Conservation (phyloP, 2,329 filamentous ascomycete genomes). For the Cladosporium colombiae region DNA sequence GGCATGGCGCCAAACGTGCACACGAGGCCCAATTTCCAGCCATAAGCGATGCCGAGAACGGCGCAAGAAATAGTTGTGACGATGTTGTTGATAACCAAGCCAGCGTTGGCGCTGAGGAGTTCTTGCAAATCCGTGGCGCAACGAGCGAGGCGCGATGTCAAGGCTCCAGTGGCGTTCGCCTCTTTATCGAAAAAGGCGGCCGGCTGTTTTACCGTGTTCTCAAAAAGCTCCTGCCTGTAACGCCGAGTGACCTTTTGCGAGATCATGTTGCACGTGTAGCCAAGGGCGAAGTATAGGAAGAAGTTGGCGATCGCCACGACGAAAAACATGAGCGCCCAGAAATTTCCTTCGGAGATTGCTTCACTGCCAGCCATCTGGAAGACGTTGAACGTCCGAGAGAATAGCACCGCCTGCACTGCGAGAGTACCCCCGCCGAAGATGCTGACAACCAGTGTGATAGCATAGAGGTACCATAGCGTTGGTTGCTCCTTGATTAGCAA, state of each 20-base stretch:
- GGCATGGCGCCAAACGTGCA: constrained; percentile 35
- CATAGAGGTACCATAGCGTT: constrained; percentile 42
- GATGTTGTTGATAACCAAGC: constrained; percentile 38
- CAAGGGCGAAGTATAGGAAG: constrained; percentile 48
- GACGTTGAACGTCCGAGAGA: constrained; percentile 50
- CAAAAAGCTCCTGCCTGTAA: constrained; percentile 39
- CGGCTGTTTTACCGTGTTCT: constrained; percentile 34
- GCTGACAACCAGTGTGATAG: constrained; percentile 39
- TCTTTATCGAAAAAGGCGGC: constrained; percentile 44
- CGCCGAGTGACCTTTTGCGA: constrained; percentile 44
- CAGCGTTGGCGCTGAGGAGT: constrained; percentile 49
- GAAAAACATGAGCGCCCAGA: constrained; percentile 60
- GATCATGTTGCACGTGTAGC: constrained; percentile 48
- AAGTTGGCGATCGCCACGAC: constrained; percentile 52
- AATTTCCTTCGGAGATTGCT: constrained; percentile 47
- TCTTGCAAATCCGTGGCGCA: constrained; percentile 55
- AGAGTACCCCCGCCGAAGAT: constrained; percentile 41
- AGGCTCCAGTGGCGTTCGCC: constrained; percentile 51
- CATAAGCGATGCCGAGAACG: constrained; percentile 37
- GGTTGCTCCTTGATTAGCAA: constrained; percentile 41
- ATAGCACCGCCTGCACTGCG: constrained; percentile 52
- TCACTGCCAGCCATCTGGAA: constrained; percentile 46
- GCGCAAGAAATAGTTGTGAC: constrained; percentile 37
- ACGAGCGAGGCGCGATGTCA: constrained; percentile 50
- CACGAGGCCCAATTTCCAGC: constrained; percentile 42